These are phyloP conservation scores for Sporothrix euskadiensis DNA, from an alignment of 2,329 filamentous ascomycete species.

Conservation along the genomic window DNA sequence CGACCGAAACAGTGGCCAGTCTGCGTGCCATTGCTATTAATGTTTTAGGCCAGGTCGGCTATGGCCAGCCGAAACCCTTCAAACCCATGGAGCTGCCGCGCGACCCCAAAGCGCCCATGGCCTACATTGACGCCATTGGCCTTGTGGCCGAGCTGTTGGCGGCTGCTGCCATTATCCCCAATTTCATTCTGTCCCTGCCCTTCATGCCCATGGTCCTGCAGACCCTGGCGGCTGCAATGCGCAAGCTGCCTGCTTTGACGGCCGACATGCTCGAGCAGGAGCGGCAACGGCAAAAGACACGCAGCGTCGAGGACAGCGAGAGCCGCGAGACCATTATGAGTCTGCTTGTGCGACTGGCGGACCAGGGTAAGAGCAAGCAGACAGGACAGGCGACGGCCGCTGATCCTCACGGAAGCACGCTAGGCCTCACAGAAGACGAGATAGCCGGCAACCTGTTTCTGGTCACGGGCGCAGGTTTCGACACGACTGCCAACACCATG, in stretches of 20 bases:
- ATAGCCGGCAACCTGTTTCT: conserved; percentile 47
- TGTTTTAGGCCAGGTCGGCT: conserved; percentile 42
- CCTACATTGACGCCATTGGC: conserved; percentile 41
- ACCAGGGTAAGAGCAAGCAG: conserved; percentile 33
- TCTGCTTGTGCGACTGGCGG: conserved; percentile 38
- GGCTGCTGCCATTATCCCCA: conserved; percentile 37
- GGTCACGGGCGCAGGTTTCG: conserved; percentile 54
- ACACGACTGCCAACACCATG: conserved; percentile 41
- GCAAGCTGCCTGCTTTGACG: conserved; percentile 37
- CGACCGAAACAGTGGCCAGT: conserved; percentile 36
- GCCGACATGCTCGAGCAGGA: conserved; percentile 38
- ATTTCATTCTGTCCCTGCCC: conserved; percentile 33
- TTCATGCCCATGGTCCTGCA: conserved; percentile 37
- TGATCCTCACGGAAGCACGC: not conserved
- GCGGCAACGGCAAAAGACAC: conserved; percentile 15
- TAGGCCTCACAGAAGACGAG: conserved; percentile 36
- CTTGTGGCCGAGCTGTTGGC: conserved; percentile 38
- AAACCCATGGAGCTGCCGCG: conserved; percentile 34
- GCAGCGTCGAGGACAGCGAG: not conserved
- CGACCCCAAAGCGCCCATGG: conserved; percentile 29
- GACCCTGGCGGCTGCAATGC: conserved; percentile 37
- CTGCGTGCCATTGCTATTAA: conserved; percentile 43
- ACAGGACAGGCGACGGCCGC: not conserved
- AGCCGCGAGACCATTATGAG: conserved; percentile 37
- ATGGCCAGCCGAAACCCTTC: conserved; percentile 39